These are phyloP conservation scores for Plasmopara viticola DNA, from an alignment of 352 stramenopile species.

Conservation along the genomic window DNA sequence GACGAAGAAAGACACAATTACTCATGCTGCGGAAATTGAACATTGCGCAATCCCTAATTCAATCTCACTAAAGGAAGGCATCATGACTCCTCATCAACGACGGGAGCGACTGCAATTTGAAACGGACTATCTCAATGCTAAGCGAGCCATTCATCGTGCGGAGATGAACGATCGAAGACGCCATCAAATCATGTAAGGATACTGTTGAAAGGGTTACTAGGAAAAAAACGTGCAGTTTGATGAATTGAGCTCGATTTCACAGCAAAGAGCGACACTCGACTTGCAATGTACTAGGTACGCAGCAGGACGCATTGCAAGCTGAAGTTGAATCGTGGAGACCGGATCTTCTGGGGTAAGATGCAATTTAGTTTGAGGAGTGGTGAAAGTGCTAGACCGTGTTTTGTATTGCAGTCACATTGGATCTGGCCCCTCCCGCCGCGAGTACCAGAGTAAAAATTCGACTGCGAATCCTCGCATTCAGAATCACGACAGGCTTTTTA, in stretches of 20 bases:
- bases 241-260: conserved; percentile 1
- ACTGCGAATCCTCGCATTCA: conserved; percentile 37
- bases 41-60: conserved; percentile 36
- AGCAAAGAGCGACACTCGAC: conserved; percentile 51
- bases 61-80: conserved; percentile 56
- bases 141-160: conserved; percentile 40
- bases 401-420: conserved; percentile 27
- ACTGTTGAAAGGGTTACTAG: too few relatives aligned
- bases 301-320: conserved; percentile 11
- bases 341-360: conserved; percentile 34
- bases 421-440: conserved; percentile 24
- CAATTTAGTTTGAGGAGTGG: background rate
- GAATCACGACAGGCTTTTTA: conserved; percentile 64
- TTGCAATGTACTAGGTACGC: conserved; percentile 38
- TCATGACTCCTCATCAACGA: conserved; percentile 65
- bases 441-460: conserved; percentile 53
- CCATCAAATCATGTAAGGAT: conserved; percentile 62
- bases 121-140: conserved; percentile 45
- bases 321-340: conserved; percentile 41
- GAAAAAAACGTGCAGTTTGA: background rate
- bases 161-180: conserved; percentile 60
- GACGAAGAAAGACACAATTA: conserved; percentile 41
- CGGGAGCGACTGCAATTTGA: conserved; percentile 65
- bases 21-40: conserved; percentile 42
- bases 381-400: background rate